Conservation (phyloP, 2,329 filamentous ascomycete species). For the Byssothecium circinans region DNA sequence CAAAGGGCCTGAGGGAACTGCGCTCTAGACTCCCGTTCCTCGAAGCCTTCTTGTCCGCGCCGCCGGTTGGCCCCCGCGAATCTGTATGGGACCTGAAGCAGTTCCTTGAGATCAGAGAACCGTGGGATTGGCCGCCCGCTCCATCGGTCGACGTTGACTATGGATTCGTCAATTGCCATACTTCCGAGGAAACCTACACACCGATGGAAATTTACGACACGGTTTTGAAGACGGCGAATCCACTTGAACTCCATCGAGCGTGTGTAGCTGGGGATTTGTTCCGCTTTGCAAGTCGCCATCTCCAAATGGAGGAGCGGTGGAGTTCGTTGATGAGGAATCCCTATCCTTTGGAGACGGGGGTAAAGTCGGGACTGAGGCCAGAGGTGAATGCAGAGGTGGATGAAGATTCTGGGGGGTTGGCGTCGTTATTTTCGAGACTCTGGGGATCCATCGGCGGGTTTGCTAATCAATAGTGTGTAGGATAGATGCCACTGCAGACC, state of each 20-base stretch:
- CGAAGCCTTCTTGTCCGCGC: constrained; percentile 20
- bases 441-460: constrained; percentile 3
- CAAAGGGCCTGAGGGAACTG: constrained; percentile 20
- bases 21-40: constrained; percentile 17
- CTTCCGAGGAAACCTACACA: constrained; percentile 27
- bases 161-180: constrained; percentile 31
- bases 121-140: constrained; percentile 14
- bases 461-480: constrained; percentile 2
- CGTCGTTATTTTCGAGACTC: constrained; percentile 2
- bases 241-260: constrained; percentile 26
- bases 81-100: constrained; percentile 36
- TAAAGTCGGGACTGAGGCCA: neutral
- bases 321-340: constrained; percentile 25
- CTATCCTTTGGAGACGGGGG: constrained; percentile 13
- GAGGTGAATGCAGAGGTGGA: neutral
- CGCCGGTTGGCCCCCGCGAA: constrained; percentile 9
- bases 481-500: neutral
- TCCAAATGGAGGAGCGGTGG: constrained; percentile 19
- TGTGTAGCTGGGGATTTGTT: constrained; percentile 27
- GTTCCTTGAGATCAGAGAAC: constrained; percentile 24
- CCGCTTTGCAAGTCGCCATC: constrained; percentile 19
- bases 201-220: constrained; percentile 30
- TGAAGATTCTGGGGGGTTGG: neutral
- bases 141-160: constrained; percentile 21
- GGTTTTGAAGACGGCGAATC: constrained; percentile 21